Evolutionary conservation across 2,329 filamentous ascomycete species (phyloP), one percentile per base, ranked within the genome.

Genomic region (Alternaria sp.): DNA sequence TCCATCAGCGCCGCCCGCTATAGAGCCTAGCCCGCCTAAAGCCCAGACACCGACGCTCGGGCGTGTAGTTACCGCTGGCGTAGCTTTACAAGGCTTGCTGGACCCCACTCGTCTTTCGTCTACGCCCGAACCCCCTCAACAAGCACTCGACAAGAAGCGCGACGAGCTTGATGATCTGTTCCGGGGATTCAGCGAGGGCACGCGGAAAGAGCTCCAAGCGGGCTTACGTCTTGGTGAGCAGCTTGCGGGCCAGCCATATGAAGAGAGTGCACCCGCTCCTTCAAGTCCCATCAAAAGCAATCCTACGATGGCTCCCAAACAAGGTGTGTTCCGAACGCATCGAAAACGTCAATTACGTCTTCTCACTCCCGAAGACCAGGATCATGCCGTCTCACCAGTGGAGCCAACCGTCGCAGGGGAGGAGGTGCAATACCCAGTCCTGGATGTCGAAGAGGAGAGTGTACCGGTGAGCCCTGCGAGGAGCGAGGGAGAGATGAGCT

Each of bases 181-280:
- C 66, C 73, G 74, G 30, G 79, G 78, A 3, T 82, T 82, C 63
- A 78, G 79, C 56, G 75, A 79, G 55, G 75, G 78, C 5, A 80
- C 79, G 8, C 74, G 77, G 58, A 74, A 73, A 60, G 77, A 82
- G 46, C 67, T 82, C 12, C 79, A 77, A 45, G 76, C 79, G 54
- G 77, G 78, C 30, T 69, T 82, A 30, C 74, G 77, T 41, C 72
- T 81, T 30, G 80, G 80, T 25, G 76, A 81, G 59, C 78, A 79
- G 50, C 69, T 82, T 51, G 78, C 78, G 30, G 63, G 53, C 12
- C 66, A 74, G 25, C 61, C 49, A 37, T 64, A 63, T 14, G 63
- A 63, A 47, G 59, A 68, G 11, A 63, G 68, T 18, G 65, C 68
- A 9, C 69, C 67, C 23, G 61, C 64, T 23, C 46, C 60, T 2